Conservation (phyloP, 1,284 basidiomycete genomes). For the Chondrostereum purpureum region DNA sequence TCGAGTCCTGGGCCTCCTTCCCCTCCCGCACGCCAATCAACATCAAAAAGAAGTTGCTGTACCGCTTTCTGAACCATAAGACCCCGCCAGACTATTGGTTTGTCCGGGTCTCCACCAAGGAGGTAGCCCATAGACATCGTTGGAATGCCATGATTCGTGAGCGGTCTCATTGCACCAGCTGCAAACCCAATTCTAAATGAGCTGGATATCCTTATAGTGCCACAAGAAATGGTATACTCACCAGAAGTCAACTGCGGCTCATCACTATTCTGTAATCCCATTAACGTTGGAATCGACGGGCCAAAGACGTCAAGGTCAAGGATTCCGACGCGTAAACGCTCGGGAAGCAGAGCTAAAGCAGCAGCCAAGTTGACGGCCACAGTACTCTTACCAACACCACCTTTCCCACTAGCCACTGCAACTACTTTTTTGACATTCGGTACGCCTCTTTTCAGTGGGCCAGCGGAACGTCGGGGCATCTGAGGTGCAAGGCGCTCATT, state of each 20-base stretch:
- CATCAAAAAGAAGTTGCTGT: slow-evolving; percentile 93
- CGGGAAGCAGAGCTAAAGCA: slow-evolving; percentile 49
- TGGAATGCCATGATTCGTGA: slow-evolving; percentile 85
- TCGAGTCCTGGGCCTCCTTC: slow-evolving; percentile 17
- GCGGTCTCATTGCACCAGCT: slow-evolving; percentile 79
- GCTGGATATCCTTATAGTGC: not conserved
- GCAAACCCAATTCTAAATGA: not conserved
- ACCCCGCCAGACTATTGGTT: slow-evolving; percentile 90
- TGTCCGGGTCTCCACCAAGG: slow-evolving; percentile 55
- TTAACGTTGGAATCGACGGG: slow-evolving; percentile 90
- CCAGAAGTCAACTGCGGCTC: slow-evolving; percentile 77
- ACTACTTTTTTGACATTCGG: slow-evolving; percentile 71
- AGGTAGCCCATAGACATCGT: slow-evolving; percentile 98
- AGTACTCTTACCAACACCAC: slow-evolving; percentile 96
- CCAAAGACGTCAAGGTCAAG: slow-evolving; percentile 96
- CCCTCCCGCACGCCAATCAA: slow-evolving; percentile 74
- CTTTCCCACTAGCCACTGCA: slow-evolving; percentile 91
- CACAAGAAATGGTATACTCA: slow-evolving; percentile 27
- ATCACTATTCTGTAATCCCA: slow-evolving; percentile 79
- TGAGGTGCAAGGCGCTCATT: slow-evolving; percentile 35
- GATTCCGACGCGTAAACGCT: slow-evolving; percentile 69
- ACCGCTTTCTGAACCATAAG: slow-evolving; percentile 99
- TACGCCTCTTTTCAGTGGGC: slow-evolving; percentile 50
- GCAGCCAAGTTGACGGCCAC: slow-evolving; percentile 90
- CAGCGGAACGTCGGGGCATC: slow-evolving; percentile 55